These are phyloP conservation scores for Ceratobasidium sp. DNA, from an alignment of 1,284 basidiomycete genomes.

Conservation along the genomic window DNA sequence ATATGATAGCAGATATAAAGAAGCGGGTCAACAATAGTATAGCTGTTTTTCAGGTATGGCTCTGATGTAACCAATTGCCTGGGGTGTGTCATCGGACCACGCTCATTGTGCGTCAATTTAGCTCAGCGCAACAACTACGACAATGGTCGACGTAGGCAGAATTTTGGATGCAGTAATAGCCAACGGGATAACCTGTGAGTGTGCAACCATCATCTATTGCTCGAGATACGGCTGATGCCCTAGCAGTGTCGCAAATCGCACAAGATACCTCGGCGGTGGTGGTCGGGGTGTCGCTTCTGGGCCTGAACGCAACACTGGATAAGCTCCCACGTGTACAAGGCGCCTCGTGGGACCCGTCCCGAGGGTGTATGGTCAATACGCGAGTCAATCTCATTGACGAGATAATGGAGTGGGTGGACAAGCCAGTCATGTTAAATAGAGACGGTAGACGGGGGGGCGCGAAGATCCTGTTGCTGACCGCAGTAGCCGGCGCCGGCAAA, in stretches of 20 bases:
- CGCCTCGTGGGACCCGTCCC: conserved; percentile 24
- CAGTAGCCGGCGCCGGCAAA: conserved; percentile 10
- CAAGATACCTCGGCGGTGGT: neutral
- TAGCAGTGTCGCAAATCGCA: neutral
- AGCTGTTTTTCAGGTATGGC: neutral
- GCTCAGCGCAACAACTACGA: neutral
- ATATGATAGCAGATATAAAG: conserved; percentile 4
- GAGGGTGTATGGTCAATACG: conserved; percentile 13
- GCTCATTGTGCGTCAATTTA: neutral
- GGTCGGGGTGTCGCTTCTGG: neutral
- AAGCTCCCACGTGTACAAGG: conserved; percentile 12
- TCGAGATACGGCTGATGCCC: neutral
- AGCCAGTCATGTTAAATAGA: neutral
- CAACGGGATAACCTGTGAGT: neutral
- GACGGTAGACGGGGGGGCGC: too few relatives aligned
- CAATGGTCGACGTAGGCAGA: neutral
- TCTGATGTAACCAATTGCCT: neutral
- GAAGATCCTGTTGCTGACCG: conserved; percentile 25
- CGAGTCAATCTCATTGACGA: neutral
- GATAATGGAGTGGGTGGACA: conserved; percentile 11
- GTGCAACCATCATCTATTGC: neutral
- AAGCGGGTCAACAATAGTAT: neutral
- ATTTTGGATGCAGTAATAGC: neutral
- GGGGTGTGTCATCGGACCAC: neutral
- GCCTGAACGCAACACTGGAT: neutral